Conservation (phyloP, 306 rosid genomes). For the Vigna mungo region DNA sequence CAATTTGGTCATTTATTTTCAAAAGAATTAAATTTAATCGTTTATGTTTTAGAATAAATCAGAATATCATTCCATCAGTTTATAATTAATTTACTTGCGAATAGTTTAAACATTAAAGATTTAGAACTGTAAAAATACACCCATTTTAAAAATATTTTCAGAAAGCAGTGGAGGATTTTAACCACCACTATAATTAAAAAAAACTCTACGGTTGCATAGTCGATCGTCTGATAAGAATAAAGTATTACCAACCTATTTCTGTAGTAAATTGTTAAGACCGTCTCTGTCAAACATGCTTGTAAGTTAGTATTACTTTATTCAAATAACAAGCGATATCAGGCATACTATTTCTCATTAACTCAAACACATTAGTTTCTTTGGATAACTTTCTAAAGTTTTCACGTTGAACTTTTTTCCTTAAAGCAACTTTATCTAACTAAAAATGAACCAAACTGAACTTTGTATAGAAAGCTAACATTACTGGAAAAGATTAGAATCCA, state of each 20-base stretch:
- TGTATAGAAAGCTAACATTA: neutral
- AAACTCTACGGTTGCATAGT: neutral
- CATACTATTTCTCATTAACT: neutral
- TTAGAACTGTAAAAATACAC: too few relatives aligned
- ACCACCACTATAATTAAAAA: too few relatives aligned
- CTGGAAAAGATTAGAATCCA: neutral
- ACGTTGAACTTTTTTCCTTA: neutral
- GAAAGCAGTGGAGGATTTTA: too few relatives aligned
- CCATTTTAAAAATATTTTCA: too few relatives aligned
- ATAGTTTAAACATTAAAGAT: too few relatives aligned
- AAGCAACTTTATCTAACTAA: slow-evolving; percentile 1
- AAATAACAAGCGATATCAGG: neutral
- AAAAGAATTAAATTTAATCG: too few relatives aligned
- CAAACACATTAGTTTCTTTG: neutral
- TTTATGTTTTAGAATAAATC: too few relatives aligned
- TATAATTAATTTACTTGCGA: too few relatives aligned
- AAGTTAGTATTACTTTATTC: neutral
- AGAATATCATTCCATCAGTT: too few relatives aligned
- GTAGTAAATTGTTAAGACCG: neutral
- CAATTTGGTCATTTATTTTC: too few relatives aligned
- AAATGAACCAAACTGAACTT: neutral
- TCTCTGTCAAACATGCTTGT: neutral
- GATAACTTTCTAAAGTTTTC: neutral
- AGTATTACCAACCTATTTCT: neutral
- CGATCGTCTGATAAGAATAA: slow-evolving; percentile 5